Percentiles rank a stretch among this genome's conserved stretches.
phyloP scores from a whole-genome alignment of 208 protist species.

The Blastocrithidia nonstop region DNA sequence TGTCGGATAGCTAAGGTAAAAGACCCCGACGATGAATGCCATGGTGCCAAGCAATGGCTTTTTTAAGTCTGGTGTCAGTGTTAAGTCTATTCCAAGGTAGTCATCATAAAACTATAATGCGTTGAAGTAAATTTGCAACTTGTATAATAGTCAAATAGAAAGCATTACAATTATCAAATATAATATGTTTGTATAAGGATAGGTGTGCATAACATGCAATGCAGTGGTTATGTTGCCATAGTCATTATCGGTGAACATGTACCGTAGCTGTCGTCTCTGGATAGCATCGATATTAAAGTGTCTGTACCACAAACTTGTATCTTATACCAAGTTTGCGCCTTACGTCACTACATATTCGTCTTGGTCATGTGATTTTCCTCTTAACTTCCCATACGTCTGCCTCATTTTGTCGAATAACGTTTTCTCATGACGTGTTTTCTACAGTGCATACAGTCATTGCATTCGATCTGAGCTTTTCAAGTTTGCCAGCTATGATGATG shows the following conservation, averaged over 20 bases:
- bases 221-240: slow-evolving; percentile 53
- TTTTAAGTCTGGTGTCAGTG: slow-evolving; percentile 54
- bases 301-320: slow-evolving; percentile 53
- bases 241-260: slow-evolving; percentile 79
- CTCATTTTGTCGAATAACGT: too few species aligned
- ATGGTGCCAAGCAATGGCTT: slow-evolving; percentile 48
- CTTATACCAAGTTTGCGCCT: slow-evolving; percentile 17
- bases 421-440: too few species aligned
- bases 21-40: slow-evolving; percentile 31
- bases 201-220: slow-evolving; percentile 86
- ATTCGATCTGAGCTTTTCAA: slow-evolving; percentile 28
- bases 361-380: too few species aligned
- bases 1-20: slow-evolving; percentile 69
- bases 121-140: slow-evolving; percentile 37
- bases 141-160: slow-evolving; percentile 48
- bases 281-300: slow-evolving; percentile 50
- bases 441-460: slow-evolving; percentile 9
- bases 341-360: slow-evolving; percentile 31
- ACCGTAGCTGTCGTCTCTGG: slow-evolving; percentile 71
- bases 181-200: slow-evolving; percentile 79
- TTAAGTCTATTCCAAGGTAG: slow-evolving; percentile 72
- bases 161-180: slow-evolving; percentile 73
- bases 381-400: too few species aligned
- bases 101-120: slow-evolving; percentile 82
- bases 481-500: slow-evolving; percentile 55